These are phyloP conservation scores for Pythium volutum DNA, from an alignment of 352 stramenopile species.

Conservation along the genomic window DNA sequence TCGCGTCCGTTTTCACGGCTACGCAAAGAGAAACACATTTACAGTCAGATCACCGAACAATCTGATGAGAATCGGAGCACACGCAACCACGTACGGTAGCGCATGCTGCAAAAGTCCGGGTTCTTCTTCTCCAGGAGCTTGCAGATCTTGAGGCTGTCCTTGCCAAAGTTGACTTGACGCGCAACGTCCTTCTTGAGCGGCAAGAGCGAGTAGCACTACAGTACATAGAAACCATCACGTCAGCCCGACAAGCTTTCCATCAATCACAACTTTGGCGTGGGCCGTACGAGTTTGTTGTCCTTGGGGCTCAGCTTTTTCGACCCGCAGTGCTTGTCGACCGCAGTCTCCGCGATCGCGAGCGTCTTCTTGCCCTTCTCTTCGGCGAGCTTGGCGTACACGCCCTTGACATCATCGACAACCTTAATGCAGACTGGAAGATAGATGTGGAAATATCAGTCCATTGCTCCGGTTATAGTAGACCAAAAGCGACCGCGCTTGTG, in stretches of 20 bases:
- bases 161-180: slow-evolving; percentile 89
- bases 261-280: not conserved
- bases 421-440: slow-evolving; percentile 86
- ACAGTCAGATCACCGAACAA: not conserved
- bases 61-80: not conserved
- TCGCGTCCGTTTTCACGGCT: slow-evolving; percentile 93
- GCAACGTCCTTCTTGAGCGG: slow-evolving; percentile 94
- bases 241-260: not conserved
- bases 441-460: not conserved
- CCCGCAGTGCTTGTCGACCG: slow-evolving; percentile 82
- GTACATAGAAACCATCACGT: not conserved
- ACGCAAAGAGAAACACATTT: not conserved
- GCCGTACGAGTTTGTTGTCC: slow-evolving; percentile 89
- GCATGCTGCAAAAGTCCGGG: slow-evolving; percentile 92
- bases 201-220: slow-evolving; percentile 92
- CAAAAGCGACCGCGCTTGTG: slow-evolving; percentile 2
- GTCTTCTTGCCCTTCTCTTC: slow-evolving; percentile 78
- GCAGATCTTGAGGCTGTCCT: slow-evolving; percentile 93
- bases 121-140: slow-evolving; percentile 94
- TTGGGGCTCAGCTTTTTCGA: slow-evolving; percentile 82
- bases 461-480: not conserved
- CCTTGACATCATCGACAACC: slow-evolving; percentile 87
- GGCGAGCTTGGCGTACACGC: slow-evolving; percentile 54
- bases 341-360: slow-evolving; percentile 71
- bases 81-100: slow-evolving; percentile 84